phyloP scores from a whole-genome alignment of 225 moss, liverwort and hornwort species.

The Sphagnum tenellum region DNA sequence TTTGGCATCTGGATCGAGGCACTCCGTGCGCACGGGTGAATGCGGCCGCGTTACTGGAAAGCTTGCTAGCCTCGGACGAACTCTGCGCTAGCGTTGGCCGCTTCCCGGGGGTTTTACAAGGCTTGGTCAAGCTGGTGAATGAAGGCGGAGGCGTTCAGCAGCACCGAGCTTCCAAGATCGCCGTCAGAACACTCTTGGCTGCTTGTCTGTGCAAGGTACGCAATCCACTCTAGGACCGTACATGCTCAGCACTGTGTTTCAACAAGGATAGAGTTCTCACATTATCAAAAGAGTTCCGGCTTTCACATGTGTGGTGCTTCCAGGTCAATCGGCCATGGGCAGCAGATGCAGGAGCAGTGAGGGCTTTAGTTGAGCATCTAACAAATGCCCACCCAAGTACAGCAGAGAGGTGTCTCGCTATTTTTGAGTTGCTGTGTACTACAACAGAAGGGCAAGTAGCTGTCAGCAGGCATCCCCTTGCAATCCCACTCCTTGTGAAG shows the following conservation, averaged over 20 bases:
- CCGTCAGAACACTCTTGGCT: background rate
- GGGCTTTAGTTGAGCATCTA: background rate
- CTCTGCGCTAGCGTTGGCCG: background rate
- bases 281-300: too few species aligned
- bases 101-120: constrained; percentile 1
- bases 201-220: constrained; percentile 3
- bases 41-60: background rate
- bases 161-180: constrained; percentile 1
- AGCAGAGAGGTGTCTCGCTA: constrained; percentile 4
- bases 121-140: background rate
- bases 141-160: background rate
- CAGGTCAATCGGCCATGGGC: background rate
- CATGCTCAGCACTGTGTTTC: too few species aligned
- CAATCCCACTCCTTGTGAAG: constrained; percentile 1
- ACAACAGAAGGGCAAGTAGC: constrained; percentile 2
- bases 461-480: background rate
- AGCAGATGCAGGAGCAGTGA: constrained; percentile 1
- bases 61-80: constrained; percentile 1
- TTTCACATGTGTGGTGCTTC: too few species aligned
- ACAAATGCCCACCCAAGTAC: background rate
- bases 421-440: background rate
- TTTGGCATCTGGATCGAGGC: constrained; percentile 1
- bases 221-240: too few species aligned
- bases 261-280: too few species aligned
- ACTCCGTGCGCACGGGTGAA: background rate